phyloP scores from a whole-genome alignment of 139 green algal species.

The Auxenochlorella pyrenoidosa region DNA sequence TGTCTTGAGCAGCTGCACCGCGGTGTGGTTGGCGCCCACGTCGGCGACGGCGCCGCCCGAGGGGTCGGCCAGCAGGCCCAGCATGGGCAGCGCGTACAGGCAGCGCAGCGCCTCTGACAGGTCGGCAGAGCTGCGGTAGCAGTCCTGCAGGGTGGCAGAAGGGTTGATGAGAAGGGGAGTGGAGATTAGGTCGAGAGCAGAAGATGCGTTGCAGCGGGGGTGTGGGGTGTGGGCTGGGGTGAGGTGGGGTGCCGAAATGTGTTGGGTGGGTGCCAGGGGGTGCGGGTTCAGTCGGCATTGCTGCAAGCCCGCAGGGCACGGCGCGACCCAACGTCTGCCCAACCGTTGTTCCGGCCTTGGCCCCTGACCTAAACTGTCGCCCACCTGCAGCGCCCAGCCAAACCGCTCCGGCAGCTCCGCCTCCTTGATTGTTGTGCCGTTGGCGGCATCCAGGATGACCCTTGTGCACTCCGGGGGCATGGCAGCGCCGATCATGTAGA shows the following conservation, averaged over 20 bases:
- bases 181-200: too few relatives aligned
- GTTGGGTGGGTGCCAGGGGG: too few relatives aligned
- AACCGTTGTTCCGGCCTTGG: too few relatives aligned
- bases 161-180: background rate
- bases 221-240: too few relatives aligned
- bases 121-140: background rate
- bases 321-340: too few relatives aligned
- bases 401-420: background rate
- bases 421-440: background rate
- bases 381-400: background rate
- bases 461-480: background rate
- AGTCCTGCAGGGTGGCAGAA: background rate
- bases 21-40: too few relatives aligned
- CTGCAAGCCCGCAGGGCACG: too few relatives aligned
- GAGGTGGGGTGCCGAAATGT: too few relatives aligned
- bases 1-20: background rate
- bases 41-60: too few relatives aligned
- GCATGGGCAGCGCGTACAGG: constrained; percentile 12
- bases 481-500: background rate
- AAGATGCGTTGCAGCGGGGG: too few relatives aligned
- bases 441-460: background rate
- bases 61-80: background rate
- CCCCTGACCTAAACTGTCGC: too few relatives aligned
- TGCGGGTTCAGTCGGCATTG: too few relatives aligned
- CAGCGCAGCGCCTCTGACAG: constrained; percentile 5